Evolutionary conservation across 805 yeast genomes (phyloP).

Genomic region (Cyberlindnera misumaiensis): DNA sequence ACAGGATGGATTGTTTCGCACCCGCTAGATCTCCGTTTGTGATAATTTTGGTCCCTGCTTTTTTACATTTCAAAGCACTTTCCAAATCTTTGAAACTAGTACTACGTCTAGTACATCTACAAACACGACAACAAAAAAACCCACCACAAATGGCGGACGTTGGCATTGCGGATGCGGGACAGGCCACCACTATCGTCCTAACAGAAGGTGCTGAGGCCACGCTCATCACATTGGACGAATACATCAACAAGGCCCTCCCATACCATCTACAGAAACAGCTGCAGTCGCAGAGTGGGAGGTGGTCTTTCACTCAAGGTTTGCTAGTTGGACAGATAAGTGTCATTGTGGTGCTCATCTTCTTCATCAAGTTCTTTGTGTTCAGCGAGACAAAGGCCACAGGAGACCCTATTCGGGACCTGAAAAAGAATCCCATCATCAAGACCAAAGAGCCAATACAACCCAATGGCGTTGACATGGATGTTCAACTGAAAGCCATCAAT

Average conservation of each 20-base stretch:
- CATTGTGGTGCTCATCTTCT: slow-evolving; percentile 51
- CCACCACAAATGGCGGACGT: not conserved
- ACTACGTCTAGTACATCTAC: not conserved
- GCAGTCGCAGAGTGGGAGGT: slow-evolving; percentile 21
- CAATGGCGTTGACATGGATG: slow-evolving; percentile 13
- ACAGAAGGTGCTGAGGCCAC: slow-evolving; percentile 16
- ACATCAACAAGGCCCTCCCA: slow-evolving; percentile 29
- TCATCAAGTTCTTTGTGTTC: slow-evolving; percentile 71
- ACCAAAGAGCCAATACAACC: slow-evolving; percentile 8
- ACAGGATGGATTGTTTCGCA: too few relatives aligned
- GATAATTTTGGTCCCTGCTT: too few relatives aligned
- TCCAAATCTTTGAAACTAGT: too few relatives aligned
- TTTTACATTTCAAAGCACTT: too few relatives aligned
- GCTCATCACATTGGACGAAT: slow-evolving; percentile 31
- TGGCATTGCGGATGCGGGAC: not conserved
- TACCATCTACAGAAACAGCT: slow-evolving; percentile 29
- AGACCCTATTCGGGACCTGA: slow-evolving; percentile 20
- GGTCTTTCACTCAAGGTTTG: slow-evolving; percentile 78
- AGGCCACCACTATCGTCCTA: slow-evolving; percentile 18
- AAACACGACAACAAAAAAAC: not conserved
- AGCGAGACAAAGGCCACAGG: slow-evolving; percentile 44
- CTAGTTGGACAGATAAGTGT: slow-evolving; percentile 71
- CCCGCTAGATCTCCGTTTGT: too few relatives aligned
- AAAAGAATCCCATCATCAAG: slow-evolving; percentile 19
- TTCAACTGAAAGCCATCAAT: slow-evolving; percentile 23